Evolutionary conservation across 495 filamentous ascomycete species (phyloP), one percentile per base, ranked within the genome.

Genomic region (Cudoniella acicularis): DNA sequence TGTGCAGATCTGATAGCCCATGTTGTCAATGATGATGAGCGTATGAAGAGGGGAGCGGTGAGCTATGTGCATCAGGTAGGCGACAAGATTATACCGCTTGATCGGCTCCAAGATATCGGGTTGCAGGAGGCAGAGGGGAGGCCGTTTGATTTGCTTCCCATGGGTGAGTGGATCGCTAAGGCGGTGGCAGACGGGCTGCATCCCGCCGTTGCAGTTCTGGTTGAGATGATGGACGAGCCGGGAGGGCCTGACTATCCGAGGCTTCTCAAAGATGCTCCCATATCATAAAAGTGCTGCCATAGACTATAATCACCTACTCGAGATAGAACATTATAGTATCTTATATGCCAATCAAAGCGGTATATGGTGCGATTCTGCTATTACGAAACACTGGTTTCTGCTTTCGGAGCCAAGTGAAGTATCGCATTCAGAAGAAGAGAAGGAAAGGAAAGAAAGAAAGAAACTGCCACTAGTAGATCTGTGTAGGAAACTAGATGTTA

Each of bases 91-190:
- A 23, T 52, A 10, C 49, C 49, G 11, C 10, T 52, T 4, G 11
- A 70, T 41, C n/a, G n/a, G n/a, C n/a, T n/a, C n/a, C n/a, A n/a
- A n/a, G 36, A 41, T 9, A 41, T 41, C 9, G 9, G 9, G 9
- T n/a, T 41, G 9, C 9, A 9, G 36, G 36, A 41, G 9, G 9
- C 36, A 9, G 36, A 41, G 36, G 36, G 36, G 36, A n/a, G n/a
- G 36, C n/a, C 9, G 9, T 41, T 9, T 41, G 36, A 41, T 9
- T 41, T 41, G 36, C 36, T 41, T 9, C 9, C 9, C n/a, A 9
- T 41, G 36, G 36, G n/a, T 41, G 36, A 41, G n/a, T 41, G 36
- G 36, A 41, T 41, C n/a, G 9, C 9, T 9, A n/a, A 41, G 36
- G 36, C 36, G 9, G 36, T 41, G n/a, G 9, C 9, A n/a, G 36